phyloP scores from a whole-genome alignment of 768 basidiomycete species.

The Fomitopsis pulvina region DNA sequence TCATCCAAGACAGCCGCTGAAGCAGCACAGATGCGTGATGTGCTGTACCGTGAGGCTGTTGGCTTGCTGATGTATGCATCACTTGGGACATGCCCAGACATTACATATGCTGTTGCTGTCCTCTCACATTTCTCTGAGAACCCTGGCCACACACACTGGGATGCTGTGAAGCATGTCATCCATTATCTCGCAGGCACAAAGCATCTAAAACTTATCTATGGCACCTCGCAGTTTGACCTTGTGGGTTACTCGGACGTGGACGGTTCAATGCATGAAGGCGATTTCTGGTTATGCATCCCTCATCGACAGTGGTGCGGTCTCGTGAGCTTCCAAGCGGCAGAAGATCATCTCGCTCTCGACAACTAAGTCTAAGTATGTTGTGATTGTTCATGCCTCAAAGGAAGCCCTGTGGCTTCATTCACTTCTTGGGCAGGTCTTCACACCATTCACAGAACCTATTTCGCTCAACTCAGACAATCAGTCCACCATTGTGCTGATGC shows the following conservation, averaged over 20 bases:
- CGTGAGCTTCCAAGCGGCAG: constrained; percentile 37
- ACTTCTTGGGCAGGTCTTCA: constrained; percentile 4
- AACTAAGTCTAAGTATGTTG: constrained; percentile 34
- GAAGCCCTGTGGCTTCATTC: constrained; percentile 30
- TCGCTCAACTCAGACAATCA: constrained; percentile 1
- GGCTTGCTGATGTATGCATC: constrained; percentile 25
- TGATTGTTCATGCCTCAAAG: constrained; percentile 24
- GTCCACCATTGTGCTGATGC: not conserved
- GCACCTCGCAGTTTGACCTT: constrained; percentile 7
- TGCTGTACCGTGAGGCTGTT: constrained; percentile 15
- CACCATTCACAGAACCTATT: not conserved
- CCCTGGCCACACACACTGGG: constrained; percentile 18
- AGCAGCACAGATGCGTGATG: not conserved
- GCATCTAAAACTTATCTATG: constrained; percentile 7
- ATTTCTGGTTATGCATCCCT: constrained; percentile 27
- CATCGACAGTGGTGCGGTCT: constrained; percentile 28
- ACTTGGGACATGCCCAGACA: constrained; percentile 25
- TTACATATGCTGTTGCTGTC: constrained; percentile 18
- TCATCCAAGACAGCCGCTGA: constrained; percentile 5
- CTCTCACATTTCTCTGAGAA: constrained; percentile 20
- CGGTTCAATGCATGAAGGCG: constrained; percentile 6
- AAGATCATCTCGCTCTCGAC: constrained; percentile 28
- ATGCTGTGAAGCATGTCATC: constrained; percentile 20
- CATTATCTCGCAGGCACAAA: constrained; percentile 23
- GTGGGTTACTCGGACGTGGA: constrained; percentile 11